These are phyloP conservation scores for Rhizopogon vinicolor DNA, from an alignment of 768 basidiomycete species.

Conservation along the genomic window DNA sequence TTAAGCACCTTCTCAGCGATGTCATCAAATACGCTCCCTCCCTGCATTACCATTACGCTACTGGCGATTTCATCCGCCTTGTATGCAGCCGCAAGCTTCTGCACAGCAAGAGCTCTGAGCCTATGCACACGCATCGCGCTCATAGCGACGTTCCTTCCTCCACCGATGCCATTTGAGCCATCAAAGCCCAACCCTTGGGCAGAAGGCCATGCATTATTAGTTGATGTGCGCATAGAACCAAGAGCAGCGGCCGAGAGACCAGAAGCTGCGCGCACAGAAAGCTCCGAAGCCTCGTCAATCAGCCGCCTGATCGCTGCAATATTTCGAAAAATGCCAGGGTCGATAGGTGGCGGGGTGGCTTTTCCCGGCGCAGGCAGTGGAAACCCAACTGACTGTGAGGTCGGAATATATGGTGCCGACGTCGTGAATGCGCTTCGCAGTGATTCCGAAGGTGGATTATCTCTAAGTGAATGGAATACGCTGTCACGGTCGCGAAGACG, in stretches of 20 bases:
- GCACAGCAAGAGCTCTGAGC: conserved; percentile 75
- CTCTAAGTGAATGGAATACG: conserved; percentile 36
- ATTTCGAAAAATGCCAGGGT: conserved; percentile 81
- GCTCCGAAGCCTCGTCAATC: conserved; percentile 86
- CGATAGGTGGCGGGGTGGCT: conserved; percentile 80
- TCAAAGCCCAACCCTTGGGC: conserved; percentile 64
- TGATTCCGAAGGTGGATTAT: conserved; percentile 44
- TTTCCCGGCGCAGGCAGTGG: conserved; percentile 58
- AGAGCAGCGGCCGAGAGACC: conserved; percentile 75
- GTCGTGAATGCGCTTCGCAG: conserved; percentile 31
- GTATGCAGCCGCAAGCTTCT: conserved; percentile 84
- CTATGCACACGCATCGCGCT: conserved; percentile 81
- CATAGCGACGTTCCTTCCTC: conserved; percentile 77
- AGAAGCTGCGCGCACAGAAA: conserved; percentile 84
- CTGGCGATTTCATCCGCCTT: conserved; percentile 87
- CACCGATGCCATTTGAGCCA: conserved; percentile 44
- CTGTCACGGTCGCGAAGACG: conserved; percentile 36
- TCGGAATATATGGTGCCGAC: conserved; percentile 26
- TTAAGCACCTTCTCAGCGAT: conserved; percentile 84
- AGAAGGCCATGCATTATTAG: conserved; percentile 51
- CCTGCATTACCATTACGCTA: conserved; percentile 94
- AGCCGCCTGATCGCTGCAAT: conserved; percentile 72
- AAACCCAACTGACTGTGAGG: conserved; percentile 37
- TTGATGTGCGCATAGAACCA: conserved; percentile 51
- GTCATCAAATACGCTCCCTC: conserved; percentile 88